phyloP scores from a whole-genome alignment of 345 rosid genomes.

The Corymbia maculata region DNA sequence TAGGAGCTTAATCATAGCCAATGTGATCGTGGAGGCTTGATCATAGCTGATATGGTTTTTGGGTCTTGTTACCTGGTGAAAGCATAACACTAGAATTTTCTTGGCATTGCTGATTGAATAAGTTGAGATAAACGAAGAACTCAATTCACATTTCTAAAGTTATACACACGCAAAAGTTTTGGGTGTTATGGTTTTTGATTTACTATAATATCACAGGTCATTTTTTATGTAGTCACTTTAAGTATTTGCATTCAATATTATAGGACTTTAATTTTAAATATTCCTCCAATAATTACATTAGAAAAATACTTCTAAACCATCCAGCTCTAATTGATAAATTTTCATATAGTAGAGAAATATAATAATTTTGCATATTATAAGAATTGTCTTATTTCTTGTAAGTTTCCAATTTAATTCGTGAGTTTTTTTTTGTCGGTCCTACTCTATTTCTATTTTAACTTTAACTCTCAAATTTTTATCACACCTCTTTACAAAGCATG shows the following conservation, averaged over 20 bases:
- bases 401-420: neutral
- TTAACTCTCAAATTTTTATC: too few relatives aligned
- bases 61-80: neutral
- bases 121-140: too few relatives aligned
- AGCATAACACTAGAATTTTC: too few relatives aligned
- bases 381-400: neutral
- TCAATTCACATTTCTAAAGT: too few relatives aligned
- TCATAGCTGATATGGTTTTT: fast-evolving
- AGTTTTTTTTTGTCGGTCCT: too few relatives aligned
- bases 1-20: neutral
- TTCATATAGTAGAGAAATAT: neutral
- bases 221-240: neutral
- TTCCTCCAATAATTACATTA: fast-evolving
- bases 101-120: fast-evolving
- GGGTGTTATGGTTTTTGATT: fast-evolving
- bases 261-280: neutral
- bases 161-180: too few relatives aligned
- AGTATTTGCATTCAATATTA: neutral
- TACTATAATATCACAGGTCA: neutral
- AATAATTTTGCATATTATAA: neutral
- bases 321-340: neutral
- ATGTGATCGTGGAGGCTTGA: neutral
- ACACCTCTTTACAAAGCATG: too few relatives aligned
- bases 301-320: neutral
- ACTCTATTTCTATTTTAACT: too few relatives aligned